phyloP scores from a whole-genome alignment of 2,329 filamentous ascomycete genomes.

The Aspergillus japonicus region DNA sequence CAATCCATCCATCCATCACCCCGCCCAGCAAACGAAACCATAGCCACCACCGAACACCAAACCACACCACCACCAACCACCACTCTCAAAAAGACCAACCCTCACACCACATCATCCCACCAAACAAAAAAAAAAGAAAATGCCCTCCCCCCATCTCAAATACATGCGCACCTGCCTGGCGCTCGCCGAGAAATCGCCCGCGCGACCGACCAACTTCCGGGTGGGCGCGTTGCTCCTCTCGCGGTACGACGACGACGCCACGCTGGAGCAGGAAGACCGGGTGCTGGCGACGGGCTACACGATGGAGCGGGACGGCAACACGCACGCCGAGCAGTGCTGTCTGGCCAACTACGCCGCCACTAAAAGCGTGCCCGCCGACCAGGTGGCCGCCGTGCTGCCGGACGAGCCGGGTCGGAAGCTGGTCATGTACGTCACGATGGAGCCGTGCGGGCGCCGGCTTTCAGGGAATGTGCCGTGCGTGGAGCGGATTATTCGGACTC shows the following conservation, averaged over 20 bases:
- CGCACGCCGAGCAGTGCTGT: conserved; percentile 93
- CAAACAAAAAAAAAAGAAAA: not conserved
- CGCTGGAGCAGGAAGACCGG: conserved; percentile 37
- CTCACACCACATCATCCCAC: not conserved
- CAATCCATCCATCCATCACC: not conserved
- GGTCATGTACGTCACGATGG: conserved; percentile 88
- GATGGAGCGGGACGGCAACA: conserved; percentile 86
- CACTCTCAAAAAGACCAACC: not conserved
- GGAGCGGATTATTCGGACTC: conserved; percentile 64
- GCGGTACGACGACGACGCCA: conserved; percentile 28
- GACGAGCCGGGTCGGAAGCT: conserved; percentile 45
- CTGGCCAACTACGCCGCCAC: conserved; percentile 63
- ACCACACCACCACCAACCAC: too few relatives aligned
- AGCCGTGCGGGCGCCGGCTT: conserved; percentile 48
- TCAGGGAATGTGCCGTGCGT: conserved; percentile 59
- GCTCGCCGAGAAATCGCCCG: conserved; percentile 76
- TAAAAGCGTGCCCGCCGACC: conserved; percentile 36
- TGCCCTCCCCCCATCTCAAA: conserved; percentile 33
- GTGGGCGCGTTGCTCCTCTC: conserved; percentile 84
- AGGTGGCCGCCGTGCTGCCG: conserved; percentile 43
- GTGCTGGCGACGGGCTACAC: conserved; percentile 84
- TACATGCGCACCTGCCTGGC: conserved; percentile 71
- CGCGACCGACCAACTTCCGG: conserved; percentile 86
- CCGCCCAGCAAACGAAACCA: not conserved
- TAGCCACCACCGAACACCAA: not conserved